These are phyloP conservation scores for Euphorbia celastroides DNA, from an alignment of 441 rosid species.

Conservation along the genomic window DNA sequence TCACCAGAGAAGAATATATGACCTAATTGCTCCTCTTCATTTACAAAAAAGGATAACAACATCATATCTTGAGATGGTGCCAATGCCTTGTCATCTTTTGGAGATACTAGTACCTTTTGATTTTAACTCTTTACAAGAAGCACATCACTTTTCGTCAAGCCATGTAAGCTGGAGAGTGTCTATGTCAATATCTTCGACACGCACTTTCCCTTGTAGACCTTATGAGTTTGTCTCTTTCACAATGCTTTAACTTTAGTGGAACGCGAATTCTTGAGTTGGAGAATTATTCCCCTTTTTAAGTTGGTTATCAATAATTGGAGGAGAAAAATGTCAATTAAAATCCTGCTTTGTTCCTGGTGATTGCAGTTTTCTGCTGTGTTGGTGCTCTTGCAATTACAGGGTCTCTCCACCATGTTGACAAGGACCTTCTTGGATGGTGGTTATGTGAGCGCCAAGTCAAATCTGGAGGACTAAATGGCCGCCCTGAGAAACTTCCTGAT, in stretches of 20 bases:
- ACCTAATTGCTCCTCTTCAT: neutral
- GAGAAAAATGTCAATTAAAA: neutral
- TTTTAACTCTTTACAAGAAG: no score
- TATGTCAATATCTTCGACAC: neutral
- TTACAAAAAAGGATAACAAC: neutral
- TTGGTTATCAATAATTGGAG: no score
- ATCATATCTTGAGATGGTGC: no score
- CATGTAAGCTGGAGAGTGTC: neutral
- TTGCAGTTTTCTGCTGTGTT: slow-evolving; percentile 88
- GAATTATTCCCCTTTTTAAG: no score
- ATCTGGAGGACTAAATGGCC: slow-evolving; percentile 84
- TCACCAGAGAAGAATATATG: neutral
- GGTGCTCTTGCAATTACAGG: slow-evolving; percentile 86
- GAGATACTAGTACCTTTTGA: no score
- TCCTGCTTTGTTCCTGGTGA: neutral
- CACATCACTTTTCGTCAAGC: neutral
- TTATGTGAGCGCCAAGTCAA: slow-evolving; percentile 82
- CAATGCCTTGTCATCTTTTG: no score
- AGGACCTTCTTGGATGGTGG: slow-evolving; percentile 99
- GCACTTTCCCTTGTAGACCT: neutral
- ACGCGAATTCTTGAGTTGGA: neutral
- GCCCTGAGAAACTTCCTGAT: slow-evolving; percentile 94
- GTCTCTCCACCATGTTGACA: slow-evolving; percentile 73
- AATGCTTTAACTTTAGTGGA: neutral
- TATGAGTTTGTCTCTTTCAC: neutral